These are phyloP conservation scores for Chlamydomonas asymmetrica DNA, from an alignment of 139 green algal genomes.

Conservation along the genomic window DNA sequence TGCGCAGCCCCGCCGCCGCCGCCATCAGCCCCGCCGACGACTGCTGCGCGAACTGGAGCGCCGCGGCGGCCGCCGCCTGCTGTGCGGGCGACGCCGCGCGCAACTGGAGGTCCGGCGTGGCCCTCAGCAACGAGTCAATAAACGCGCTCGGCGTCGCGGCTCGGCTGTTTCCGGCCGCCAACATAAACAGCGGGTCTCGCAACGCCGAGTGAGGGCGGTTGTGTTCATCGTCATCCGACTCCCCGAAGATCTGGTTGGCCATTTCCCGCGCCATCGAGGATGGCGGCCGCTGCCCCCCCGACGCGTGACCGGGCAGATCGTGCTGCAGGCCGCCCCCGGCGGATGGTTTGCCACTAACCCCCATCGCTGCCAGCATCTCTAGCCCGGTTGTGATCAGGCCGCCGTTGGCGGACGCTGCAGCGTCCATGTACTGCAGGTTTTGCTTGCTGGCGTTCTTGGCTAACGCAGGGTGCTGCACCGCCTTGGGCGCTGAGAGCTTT, in stretches of 20 bases:
- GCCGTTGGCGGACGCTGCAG: too few relatives aligned
- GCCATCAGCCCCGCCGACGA: slow-evolving; percentile 8
- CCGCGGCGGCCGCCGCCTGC: too few relatives aligned
- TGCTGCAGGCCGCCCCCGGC: neutral
- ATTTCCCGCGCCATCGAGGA: slow-evolving; percentile 23
- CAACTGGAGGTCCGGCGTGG: slow-evolving; percentile 22
- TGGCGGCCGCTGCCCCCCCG: slow-evolving; percentile 9
- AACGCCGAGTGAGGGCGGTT: slow-evolving; percentile 8
- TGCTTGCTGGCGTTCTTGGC: slow-evolving; percentile 1
- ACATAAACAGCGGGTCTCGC: slow-evolving; percentile 13
- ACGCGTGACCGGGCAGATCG: too few relatives aligned
- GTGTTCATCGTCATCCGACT: slow-evolving; percentile 19
- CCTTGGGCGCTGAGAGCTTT: slow-evolving; percentile 22
- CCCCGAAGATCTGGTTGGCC: slow-evolving; percentile 27
- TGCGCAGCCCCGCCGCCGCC: slow-evolving; percentile 3
- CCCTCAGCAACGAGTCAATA: slow-evolving; percentile 8
- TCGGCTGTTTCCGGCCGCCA: slow-evolving; percentile 12
- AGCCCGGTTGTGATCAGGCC: too few relatives aligned
- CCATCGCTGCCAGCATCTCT: too few relatives aligned
- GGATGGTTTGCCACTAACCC: too few relatives aligned
- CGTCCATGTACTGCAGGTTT: slow-evolving; percentile 20
- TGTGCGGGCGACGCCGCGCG: too few relatives aligned
- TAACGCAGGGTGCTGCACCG: slow-evolving; percentile 9
- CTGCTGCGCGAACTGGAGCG: neutral
- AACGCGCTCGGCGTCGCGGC: slow-evolving; percentile 12